phyloP scores from a whole-genome alignment of 306 rosid genomes.

The peach (Prunus persica) region DNA sequence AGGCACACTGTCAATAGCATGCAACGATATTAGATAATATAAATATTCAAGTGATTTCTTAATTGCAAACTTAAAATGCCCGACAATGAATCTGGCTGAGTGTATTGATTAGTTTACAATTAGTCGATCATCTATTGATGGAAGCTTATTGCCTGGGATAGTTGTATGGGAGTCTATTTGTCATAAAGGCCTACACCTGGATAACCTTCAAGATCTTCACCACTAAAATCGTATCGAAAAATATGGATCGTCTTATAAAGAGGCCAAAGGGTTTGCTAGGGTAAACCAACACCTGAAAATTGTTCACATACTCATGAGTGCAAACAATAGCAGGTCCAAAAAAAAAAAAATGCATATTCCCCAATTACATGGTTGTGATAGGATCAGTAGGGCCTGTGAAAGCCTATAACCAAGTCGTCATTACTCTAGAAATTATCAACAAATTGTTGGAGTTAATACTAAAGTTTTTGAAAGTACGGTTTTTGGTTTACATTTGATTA shows the following conservation, averaged over 20 bases:
- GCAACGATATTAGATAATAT: background rate
- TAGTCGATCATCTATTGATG: background rate
- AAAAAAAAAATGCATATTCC: too few relatives aligned
- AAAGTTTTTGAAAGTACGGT: too few relatives aligned
- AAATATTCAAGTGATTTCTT: background rate
- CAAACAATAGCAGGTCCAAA: too few relatives aligned
- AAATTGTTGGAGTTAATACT: too few relatives aligned
- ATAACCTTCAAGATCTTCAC: slow-evolving; percentile 98
- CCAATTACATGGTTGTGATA: too few relatives aligned
- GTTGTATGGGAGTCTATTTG: slow-evolving; percentile 45
- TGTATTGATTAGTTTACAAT: background rate
- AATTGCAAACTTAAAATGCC: background rate
- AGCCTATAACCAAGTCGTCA: too few relatives aligned
- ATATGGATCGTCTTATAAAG: slow-evolving; percentile 68
- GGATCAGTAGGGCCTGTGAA: too few relatives aligned
- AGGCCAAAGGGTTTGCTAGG: slow-evolving; percentile 90
- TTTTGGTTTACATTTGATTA: too few relatives aligned
- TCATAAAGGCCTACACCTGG: slow-evolving; percentile 99
- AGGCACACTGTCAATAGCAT: slow-evolving; percentile 60
- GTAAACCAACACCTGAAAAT: background rate
- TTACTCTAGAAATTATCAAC: too few relatives aligned
- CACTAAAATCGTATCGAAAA: slow-evolving; percentile 94
- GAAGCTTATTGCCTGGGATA: background rate
- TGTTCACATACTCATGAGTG: too few relatives aligned
- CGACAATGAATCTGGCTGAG: background rate